Evolutionary conservation across 192 early-diverging fungal species (phyloP).

Genomic region (Oehlia diaphana): DNA sequence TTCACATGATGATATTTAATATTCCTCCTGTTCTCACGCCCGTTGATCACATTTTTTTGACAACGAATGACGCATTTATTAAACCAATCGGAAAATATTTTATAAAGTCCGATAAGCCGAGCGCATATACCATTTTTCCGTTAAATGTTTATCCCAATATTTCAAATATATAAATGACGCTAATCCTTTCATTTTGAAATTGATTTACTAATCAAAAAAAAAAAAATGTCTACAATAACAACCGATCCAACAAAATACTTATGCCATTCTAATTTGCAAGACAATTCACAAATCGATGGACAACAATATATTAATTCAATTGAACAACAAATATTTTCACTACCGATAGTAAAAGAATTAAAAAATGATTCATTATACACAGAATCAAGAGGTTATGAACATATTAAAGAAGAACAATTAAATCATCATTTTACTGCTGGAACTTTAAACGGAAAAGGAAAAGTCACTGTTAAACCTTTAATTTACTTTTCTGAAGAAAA

Average conservation of each 20-base stretch:
- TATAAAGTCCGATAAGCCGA: background rate
- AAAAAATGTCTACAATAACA: too few species aligned
- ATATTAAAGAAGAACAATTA: conserved; percentile 31
- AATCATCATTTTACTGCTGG: conserved; percentile 46
- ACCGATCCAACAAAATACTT: background rate
- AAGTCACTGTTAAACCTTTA: conserved; percentile 50
- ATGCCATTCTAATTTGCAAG: background rate
- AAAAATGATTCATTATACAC: background rate
- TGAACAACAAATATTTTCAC: background rate
- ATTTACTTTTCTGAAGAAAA: conserved; percentile 54
- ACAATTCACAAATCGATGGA: too few species aligned
- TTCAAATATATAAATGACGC: too few species aligned
- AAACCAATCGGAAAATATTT: background rate
- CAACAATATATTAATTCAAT: background rate
- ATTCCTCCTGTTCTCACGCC: too few species aligned
- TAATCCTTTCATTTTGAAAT: too few species aligned
- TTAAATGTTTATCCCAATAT: too few species aligned
- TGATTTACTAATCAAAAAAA: too few species aligned
- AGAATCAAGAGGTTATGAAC: background rate
- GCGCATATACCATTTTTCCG: background rate
- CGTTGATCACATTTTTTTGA: too few species aligned
- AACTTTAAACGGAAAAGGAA: conserved; percentile 54
- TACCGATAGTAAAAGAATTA: background rate
- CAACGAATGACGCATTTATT: too few species aligned
- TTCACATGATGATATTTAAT: too few species aligned